A percentile compares a stretch with the other conserved stretches of the same genome.
These are phyloP conservation scores for Boletus tylopilopsis DNA, from an alignment of 768 basidiomycete genomes.

Conservation along the genomic window DNA sequence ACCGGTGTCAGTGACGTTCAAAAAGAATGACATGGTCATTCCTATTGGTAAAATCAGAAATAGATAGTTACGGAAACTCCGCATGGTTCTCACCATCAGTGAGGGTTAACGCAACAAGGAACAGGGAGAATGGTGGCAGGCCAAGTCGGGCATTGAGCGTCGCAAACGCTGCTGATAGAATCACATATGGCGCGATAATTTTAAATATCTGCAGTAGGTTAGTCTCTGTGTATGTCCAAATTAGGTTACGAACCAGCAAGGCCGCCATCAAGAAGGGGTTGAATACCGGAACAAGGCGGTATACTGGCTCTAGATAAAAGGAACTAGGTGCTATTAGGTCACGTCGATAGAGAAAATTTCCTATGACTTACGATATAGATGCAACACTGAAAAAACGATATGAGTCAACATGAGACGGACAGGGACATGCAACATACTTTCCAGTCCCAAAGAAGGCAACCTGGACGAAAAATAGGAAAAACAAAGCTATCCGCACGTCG, in stretches of 20 bases:
- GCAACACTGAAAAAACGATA: slow-evolving; percentile 49
- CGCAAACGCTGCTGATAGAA: slow-evolving; percentile 67
- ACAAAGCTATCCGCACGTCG: slow-evolving; percentile 70
- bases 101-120: slow-evolving; percentile 71
- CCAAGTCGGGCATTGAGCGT: slow-evolving; percentile 62
- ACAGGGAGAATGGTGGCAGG: slow-evolving; percentile 76
- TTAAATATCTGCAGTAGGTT: slow-evolving; percentile 61
- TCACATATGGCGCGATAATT: slow-evolving; percentile 75
- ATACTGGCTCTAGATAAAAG: slow-evolving; percentile 86
- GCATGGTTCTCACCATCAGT: slow-evolving; percentile 8
- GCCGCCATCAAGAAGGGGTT: slow-evolving; percentile 80
- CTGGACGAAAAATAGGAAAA: slow-evolving; percentile 85
- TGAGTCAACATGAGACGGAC: neutral
- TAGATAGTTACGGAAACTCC: neutral
- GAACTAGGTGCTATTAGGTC: no score
- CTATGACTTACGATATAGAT: slow-evolving; percentile 77
- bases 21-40: slow-evolving; percentile 83
- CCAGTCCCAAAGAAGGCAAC: slow-evolving; percentile 84
- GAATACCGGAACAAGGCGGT: slow-evolving; percentile 81
- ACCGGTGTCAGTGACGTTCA: slow-evolving; percentile 79
- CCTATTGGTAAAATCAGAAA: slow-evolving; percentile 36
- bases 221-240: slow-evolving; percentile 1
- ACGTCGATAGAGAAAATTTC: no score
- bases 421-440: slow-evolving; percentile 49
- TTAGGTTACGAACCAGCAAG: slow-evolving; percentile 47